Conservation (phyloP, 2,329 filamentous ascomycete species). For the Xylariales sp. region DNA sequence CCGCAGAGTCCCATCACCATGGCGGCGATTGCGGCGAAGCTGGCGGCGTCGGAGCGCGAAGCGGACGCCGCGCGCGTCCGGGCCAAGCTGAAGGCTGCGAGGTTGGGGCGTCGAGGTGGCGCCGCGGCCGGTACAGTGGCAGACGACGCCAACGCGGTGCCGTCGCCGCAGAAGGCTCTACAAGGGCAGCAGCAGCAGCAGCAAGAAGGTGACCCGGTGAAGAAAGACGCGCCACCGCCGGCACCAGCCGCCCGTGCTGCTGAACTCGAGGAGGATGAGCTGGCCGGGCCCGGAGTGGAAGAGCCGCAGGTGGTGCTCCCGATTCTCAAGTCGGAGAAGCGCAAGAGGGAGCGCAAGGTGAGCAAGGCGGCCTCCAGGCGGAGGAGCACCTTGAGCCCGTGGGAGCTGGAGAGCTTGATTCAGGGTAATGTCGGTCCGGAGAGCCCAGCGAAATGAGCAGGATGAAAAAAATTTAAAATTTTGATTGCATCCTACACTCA, state of each 20-base stretch:
- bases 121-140: conserved; percentile 23
- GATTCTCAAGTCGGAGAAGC: conserved; percentile 24
- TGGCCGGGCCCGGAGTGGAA: conserved; percentile 2
- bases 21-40: conserved; percentile 58
- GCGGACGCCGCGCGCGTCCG: conserved; percentile 60
- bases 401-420: conserved; percentile 67
- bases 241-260: conserved; percentile 1
- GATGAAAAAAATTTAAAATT: no score
- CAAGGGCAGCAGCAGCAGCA: no score
- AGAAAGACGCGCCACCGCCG: conserved; percentile 11
- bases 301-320: background rate
- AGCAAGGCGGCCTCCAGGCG: conserved; percentile 57
- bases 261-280: conserved; percentile 6
- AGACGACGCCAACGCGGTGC: no score
- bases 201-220: conserved; percentile 25
- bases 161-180: conserved; percentile 11
- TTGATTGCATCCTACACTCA: no score
- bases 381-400: conserved; percentile 70
- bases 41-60: conserved; percentile 59
- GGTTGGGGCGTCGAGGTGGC: conserved; percentile 21
- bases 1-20: conserved; percentile 57
- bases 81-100: conserved; percentile 56
- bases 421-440: conserved; percentile 42
- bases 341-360: conserved; percentile 48
- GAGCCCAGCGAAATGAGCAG: conserved; percentile 7